These are phyloP conservation scores for Eucommia ulmoides DNA, from an alignment of 257 asterid species.

Conservation along the genomic window DNA sequence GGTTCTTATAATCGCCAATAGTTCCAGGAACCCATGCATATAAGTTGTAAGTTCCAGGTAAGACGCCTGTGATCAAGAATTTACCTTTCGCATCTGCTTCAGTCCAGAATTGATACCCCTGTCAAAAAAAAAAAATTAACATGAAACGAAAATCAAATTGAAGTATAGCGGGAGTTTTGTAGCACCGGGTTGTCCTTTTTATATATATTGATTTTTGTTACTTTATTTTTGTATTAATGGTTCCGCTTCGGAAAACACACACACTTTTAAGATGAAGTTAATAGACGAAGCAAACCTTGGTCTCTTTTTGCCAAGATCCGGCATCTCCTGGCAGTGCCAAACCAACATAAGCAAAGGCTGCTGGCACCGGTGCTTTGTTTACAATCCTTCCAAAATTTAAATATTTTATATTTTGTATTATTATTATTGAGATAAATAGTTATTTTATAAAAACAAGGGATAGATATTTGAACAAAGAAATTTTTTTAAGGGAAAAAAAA, in stretches of 20 bases:
- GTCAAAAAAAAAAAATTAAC: neutral
- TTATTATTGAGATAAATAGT: neutral
- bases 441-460: neutral
- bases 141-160: neutral
- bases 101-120: slow-evolving; percentile 16
- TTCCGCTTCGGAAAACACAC: no score
- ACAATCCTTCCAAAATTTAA: slow-evolving; percentile 19
- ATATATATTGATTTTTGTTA: no score
- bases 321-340: slow-evolving; percentile 38
- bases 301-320: slow-evolving; percentile 75
- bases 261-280: neutral
- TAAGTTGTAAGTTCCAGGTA: slow-evolving; percentile 10
- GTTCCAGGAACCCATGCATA: slow-evolving; percentile 12
- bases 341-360: slow-evolving; percentile 46
- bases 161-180: neutral
- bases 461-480: neutral
- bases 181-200: no score
- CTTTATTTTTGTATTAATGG: no score
- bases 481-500: no score
- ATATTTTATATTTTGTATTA: no score
- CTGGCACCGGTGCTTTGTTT: slow-evolving; percentile 14
- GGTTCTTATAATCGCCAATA: slow-evolving; percentile 11
- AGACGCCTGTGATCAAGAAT: slow-evolving; percentile 3
- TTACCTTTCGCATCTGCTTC: slow-evolving; percentile 9
- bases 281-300: slow-evolving; percentile 30